phyloP scores from a whole-genome alignment of 83 land plant genomes.

The Diphasiastrum complanatum region DNA sequence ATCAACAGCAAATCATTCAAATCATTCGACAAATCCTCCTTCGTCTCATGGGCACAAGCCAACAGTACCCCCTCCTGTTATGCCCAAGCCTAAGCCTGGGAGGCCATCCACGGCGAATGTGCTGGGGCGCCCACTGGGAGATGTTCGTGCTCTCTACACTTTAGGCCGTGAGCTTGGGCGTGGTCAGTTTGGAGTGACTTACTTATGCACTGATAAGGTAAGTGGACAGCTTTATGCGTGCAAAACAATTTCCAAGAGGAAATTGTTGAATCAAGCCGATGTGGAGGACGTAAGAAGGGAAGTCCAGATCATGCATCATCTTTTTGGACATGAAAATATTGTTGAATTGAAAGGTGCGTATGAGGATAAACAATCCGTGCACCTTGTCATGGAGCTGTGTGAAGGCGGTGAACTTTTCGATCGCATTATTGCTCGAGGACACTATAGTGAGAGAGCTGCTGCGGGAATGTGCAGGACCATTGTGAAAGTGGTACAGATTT shows the following conservation, averaged over 20 bases:
- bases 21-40: too few relatives aligned
- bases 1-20: too few relatives aligned
- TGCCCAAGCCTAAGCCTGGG: too few relatives aligned
- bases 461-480: constrained; percentile 8
- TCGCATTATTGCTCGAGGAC: constrained; percentile 11
- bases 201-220: too few relatives aligned
- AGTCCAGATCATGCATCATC: constrained; percentile 15
- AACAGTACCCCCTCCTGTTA: too few relatives aligned
- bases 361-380: constrained; percentile 16
- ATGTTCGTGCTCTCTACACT: too few relatives aligned
- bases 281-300: constrained; percentile 12
- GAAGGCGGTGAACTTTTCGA: constrained; percentile 9
- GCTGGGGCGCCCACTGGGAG: too few relatives aligned
- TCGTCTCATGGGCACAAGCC: too few relatives aligned
- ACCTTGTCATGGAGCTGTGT: constrained; percentile 16
- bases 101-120: too few relatives aligned
- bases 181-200: too few relatives aligned
- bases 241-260: constrained; percentile 11
- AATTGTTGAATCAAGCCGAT: constrained; percentile 1
- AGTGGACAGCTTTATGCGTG: constrained; percentile 10
- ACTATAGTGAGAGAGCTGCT: constrained; percentile 19
- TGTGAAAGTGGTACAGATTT: constrained; percentile 9
- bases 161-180: too few relatives aligned
- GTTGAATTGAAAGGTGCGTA: constrained; percentile 12
- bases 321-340: constrained; percentile 9